These are phyloP conservation scores for Epichloe sylvatica DNA, from an alignment of 2,329 filamentous ascomycete species.

Conservation along the genomic window DNA sequence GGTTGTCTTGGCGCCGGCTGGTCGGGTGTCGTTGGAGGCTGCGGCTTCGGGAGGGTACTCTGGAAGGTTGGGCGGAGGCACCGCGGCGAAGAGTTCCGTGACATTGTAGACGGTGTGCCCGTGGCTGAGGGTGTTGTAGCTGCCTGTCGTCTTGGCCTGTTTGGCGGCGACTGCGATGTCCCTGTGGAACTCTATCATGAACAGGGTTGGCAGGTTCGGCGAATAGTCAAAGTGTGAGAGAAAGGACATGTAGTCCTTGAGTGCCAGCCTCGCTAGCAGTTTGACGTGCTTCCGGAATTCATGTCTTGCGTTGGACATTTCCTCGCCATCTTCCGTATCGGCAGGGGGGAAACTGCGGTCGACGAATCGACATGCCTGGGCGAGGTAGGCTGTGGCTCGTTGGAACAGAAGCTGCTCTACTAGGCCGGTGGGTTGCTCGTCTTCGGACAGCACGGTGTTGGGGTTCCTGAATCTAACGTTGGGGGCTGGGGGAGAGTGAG, in stretches of 20 bases:
- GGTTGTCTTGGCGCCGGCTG: conserved; percentile 7
- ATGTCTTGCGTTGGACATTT: conserved; percentile 7
- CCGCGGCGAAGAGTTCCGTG: conserved; percentile 56
- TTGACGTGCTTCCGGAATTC: conserved; percentile 51
- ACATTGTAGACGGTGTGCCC: conserved; percentile 29
- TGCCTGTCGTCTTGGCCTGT: background rate
- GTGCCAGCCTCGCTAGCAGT: conserved; percentile 57
- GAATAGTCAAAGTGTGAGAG: conserved; percentile 67
- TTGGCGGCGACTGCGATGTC: conserved; percentile 30
- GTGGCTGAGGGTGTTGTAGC: conserved; percentile 10
- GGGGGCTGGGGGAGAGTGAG: background rate
- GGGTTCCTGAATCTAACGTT: background rate
- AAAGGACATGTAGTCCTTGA: conserved; percentile 62
- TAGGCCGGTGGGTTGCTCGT: conserved; percentile 55
- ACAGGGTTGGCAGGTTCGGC: conserved; percentile 41
- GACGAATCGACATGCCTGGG: conserved; percentile 54
- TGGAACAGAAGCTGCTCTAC: conserved; percentile 66
- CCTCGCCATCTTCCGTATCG: background rate
- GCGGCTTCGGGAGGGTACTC: conserved; percentile 43
- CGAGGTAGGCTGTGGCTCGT: conserved; percentile 57
- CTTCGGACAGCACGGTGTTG: conserved; percentile 24
- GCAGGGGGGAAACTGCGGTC: conserved; percentile 32
- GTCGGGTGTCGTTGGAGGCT: background rate
- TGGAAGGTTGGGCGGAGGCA: conserved; percentile 52
- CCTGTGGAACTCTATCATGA: conserved; percentile 37